Evolutionary conservation across 2,329 filamentous ascomycete species (phyloP).

Genomic region (Coniella lustricola): DNA sequence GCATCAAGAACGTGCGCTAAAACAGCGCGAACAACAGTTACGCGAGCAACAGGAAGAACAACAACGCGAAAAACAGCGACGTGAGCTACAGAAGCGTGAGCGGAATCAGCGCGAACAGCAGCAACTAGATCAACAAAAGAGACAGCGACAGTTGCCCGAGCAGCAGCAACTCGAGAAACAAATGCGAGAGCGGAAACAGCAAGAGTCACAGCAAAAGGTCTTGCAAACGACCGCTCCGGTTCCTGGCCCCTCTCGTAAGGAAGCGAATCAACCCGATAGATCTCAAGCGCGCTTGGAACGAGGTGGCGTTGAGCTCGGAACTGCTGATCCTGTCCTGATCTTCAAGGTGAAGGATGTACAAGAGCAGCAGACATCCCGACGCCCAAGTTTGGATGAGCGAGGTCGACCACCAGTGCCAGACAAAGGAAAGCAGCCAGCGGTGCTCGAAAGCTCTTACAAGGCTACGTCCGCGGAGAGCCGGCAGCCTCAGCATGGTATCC

Average conservation of each 20-base stretch:
- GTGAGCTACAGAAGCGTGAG: no score
- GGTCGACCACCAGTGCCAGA: background rate
- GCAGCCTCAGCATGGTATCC: background rate
- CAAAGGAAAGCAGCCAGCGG: background rate
- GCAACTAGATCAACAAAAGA: no score
- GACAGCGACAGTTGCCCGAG: no score
- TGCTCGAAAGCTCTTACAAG: background rate
- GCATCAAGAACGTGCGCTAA: no score
- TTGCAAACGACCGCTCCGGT: background rate
- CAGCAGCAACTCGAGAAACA: background rate
- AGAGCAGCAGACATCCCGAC: background rate
- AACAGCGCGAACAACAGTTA: no score
- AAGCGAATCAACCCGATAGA: background rate
- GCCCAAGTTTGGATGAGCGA: background rate
- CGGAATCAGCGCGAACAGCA: no score
- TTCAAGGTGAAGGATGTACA: slow-evolving; percentile 1
- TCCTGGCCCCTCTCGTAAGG: background rate
- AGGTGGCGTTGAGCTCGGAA: background rate
- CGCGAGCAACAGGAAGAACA: no score
- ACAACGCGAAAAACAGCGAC: no score
- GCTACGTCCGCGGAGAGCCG: background rate
- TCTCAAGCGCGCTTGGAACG: background rate
- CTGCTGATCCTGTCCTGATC: background rate
- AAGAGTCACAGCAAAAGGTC: background rate
- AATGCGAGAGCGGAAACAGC: no score